Conservation (phyloP, 176 grass and related monocot genomes). For the Alloteropsis semialata region DNA sequence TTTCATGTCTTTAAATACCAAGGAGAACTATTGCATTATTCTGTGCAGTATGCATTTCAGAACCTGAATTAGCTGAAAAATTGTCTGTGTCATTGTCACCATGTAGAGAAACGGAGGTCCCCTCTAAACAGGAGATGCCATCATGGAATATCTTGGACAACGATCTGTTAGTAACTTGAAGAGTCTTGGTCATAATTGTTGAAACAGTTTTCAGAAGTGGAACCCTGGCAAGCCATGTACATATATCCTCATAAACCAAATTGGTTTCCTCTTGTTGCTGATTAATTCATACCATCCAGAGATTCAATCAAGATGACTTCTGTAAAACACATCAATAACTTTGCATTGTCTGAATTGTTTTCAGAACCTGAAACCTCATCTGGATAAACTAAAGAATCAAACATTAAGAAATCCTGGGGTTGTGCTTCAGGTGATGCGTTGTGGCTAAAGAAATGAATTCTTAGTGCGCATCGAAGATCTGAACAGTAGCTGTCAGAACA, state of each 20-base stretch:
- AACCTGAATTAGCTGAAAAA: constrained; percentile 16
- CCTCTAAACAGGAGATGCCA: background rate
- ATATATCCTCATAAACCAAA: background rate
- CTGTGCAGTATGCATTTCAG: background rate
- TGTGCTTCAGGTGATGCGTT: no score
- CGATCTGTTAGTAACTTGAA: background rate
- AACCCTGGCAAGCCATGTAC: background rate
- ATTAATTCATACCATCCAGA: background rate
- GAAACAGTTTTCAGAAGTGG: background rate
- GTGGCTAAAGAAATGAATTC: no score
- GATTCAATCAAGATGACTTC: background rate
- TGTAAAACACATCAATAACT: background rate
- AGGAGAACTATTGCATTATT: background rate
- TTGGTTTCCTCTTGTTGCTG: constrained; percentile 4
- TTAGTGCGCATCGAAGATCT: no score
- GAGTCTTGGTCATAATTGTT: background rate
- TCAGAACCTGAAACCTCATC: background rate
- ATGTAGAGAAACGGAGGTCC: constrained; percentile 12
- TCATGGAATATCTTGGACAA: constrained; percentile 10
- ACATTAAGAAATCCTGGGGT: no score
- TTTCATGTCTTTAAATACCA: background rate
- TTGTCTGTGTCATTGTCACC: background rate
- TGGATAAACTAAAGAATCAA: background rate
- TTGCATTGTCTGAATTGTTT: background rate
- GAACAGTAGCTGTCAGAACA: no score